A percentile compares a stretch with the other conserved stretches of the same genome.
phyloP scores from a whole-genome alignment of 2,329 filamentous ascomycete genomes.

The Aureobasidium sp. region DNA sequence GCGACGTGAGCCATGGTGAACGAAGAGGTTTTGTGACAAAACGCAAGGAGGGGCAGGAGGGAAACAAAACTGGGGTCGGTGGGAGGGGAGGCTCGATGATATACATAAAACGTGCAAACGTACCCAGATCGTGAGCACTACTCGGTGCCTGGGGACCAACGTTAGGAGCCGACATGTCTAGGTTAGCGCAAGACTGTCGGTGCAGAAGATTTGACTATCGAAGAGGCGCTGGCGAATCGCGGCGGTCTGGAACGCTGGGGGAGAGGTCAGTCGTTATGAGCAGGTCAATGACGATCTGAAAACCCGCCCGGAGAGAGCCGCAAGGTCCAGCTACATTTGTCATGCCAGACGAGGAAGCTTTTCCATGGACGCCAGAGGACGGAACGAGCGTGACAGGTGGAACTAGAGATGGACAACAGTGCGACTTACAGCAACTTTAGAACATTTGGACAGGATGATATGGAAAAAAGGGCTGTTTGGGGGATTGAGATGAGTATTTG shows the following conservation, averaged over 20 bases:
- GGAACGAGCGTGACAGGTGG: not conserved
- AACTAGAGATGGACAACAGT: not conserved
- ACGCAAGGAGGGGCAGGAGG: not conserved
- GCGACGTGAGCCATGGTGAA: constrained; percentile 4
- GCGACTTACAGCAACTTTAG: constrained; percentile 7
- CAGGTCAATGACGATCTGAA: constrained; percentile 4
- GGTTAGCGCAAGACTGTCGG: constrained; percentile 7
- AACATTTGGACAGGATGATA: not conserved
- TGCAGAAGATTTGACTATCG: constrained; percentile 11
- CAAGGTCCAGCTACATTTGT: not conserved
- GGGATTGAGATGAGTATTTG: not conserved
- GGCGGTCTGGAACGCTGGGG: constrained; percentile 14
- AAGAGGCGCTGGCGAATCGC: constrained; percentile 13
- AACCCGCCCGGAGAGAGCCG: constrained; percentile 2
- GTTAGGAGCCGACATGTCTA: constrained; percentile 12
- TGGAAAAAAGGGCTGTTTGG: not conserved
- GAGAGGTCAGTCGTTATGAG: constrained; percentile 14
- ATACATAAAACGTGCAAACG: constrained; percentile 13
- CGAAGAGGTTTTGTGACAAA: not conserved
- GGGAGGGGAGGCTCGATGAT: constrained; percentile 7
- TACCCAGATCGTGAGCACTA: constrained; percentile 13
- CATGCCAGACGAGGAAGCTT: constrained; percentile 10
- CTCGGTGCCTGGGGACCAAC: constrained; percentile 6
- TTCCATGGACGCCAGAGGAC: not conserved
- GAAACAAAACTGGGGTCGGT: constrained; percentile 4